Conservation (phyloP, 2,329 filamentous ascomycete genomes). For the Xylariales sp. region DNA sequence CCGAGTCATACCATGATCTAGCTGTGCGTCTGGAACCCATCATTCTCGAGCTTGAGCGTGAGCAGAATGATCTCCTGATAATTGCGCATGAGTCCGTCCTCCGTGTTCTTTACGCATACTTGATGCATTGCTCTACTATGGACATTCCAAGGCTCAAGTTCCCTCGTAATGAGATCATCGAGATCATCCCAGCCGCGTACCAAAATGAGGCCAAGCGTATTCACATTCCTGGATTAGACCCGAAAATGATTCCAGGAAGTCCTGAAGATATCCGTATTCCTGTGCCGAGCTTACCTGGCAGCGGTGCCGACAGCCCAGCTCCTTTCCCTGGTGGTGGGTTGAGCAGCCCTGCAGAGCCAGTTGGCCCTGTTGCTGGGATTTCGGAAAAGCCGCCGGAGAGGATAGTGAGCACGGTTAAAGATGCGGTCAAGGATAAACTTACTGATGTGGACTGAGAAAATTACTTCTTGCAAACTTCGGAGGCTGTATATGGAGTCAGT, state of each 20-base stretch:
- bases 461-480: too few species aligned
- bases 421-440: conserved; percentile 27
- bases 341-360: conserved; percentile 39
- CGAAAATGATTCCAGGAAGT: conserved; percentile 67
- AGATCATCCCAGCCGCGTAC: conserved; percentile 96
- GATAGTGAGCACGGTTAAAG: conserved; percentile 25
- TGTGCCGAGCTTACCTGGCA: conserved; percentile 43
- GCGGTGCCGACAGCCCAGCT: conserved; percentile 34
- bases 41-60: conserved; percentile 92
- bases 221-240: conserved; percentile 66
- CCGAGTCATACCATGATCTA: conserved; percentile 97
- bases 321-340: conserved; percentile 44
- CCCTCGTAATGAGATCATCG: conserved; percentile 94
- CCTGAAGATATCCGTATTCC: conserved; percentile 79
- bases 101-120: conserved; percentile 90
- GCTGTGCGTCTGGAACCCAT: conserved; percentile 97
- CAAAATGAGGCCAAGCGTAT: conserved; percentile 94
- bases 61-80: conserved; percentile 96
- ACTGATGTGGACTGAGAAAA: conserved; percentile 27
- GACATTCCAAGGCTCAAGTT: conserved; percentile 93
- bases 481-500: too few species aligned
- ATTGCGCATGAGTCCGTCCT: conserved; percentile 98
- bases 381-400: conserved; percentile 23
- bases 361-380: too few species aligned
- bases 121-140: conserved; percentile 96